phyloP scores from a whole-genome alignment of 1,284 basidiomycete species.

The Fomitopsis palustris region DNA sequence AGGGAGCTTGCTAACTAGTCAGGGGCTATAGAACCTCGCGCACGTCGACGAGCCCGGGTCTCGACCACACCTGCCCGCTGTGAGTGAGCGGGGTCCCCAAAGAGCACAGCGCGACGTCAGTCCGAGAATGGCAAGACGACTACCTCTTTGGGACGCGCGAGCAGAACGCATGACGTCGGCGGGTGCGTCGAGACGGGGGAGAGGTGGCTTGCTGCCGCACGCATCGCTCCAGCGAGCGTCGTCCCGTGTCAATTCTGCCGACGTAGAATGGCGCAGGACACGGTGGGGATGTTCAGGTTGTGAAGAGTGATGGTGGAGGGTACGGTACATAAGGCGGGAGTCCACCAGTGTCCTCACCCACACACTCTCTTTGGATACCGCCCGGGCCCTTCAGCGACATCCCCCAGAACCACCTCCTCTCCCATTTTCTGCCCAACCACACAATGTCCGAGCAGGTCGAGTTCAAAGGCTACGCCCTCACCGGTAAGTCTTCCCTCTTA shows the following conservation, averaged over 20 bases:
- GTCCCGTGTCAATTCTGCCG: neutral
- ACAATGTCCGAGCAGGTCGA: constrained; percentile 5
- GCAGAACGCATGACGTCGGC: neutral
- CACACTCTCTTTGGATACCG: neutral
- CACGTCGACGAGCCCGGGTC: no score
- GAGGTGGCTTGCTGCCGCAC: neutral
- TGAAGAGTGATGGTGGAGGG: neutral
- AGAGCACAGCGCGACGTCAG: neutral
- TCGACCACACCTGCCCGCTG: no score
- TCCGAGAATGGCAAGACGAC: neutral
- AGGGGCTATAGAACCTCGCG: no score
- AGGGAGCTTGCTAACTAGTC: no score
- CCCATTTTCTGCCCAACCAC: neutral
- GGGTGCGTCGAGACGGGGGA: neutral
- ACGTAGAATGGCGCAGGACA: neutral
- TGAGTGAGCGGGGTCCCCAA: no score
- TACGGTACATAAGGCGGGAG: neutral
- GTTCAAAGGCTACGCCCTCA: constrained; percentile 21
- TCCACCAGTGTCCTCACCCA: neutral
- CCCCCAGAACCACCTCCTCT: neutral
- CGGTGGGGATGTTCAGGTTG: neutral
- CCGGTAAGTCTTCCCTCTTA: constrained; percentile 1
- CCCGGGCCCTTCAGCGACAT: neutral
- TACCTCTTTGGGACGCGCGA: neutral
- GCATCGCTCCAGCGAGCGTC: neutral